Evolutionary conservation across 2,329 filamentous ascomycete species (phyloP).

Genomic region (Cytospora chrysosperma): DNA sequence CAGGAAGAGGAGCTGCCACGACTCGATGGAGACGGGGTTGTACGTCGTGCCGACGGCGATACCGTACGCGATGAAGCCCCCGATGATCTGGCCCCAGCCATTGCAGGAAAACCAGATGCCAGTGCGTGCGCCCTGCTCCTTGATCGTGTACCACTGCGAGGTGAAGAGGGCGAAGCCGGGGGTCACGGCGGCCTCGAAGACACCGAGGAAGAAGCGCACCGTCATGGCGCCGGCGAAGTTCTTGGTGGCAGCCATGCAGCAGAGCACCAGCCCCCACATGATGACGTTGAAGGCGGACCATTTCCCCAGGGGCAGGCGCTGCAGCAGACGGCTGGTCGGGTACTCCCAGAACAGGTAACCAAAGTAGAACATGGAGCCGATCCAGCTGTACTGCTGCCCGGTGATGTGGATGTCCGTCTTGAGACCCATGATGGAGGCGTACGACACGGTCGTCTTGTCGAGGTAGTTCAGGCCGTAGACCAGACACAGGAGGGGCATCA

Average conservation of each 20-base stretch:
- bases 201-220: conserved; percentile 66
- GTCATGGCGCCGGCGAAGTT: conserved; percentile 62
- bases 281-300: conserved; percentile 65
- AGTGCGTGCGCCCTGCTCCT: conserved; percentile 62
- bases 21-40: conserved; percentile 46
- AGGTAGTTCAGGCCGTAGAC: conserved; percentile 60
- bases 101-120: conserved; percentile 67
- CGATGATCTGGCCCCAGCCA: conserved; percentile 40
- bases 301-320: conserved; percentile 63
- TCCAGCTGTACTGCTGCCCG: conserved; percentile 61
- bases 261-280: conserved; percentile 57
- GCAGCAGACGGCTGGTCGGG: conserved; percentile 63
- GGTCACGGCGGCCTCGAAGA: conserved; percentile 48
- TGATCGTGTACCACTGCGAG: conserved; percentile 70
- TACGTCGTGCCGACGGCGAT: conserved; percentile 48
- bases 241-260: conserved; percentile 61
- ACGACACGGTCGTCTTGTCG: conserved; percentile 44
- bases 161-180: conserved; percentile 67
- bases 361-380: conserved; percentile 43
- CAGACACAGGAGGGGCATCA: conserved; percentile 54
- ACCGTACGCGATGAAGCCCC: conserved; percentile 41
- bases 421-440: conserved; percentile 54
- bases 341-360: conserved; percentile 60
- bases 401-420: conserved; percentile 55
- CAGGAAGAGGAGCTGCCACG: conserved; percentile 65